A percentile compares a stretch with the other conserved stretches of the same genome.
These are phyloP conservation scores for Arthrobotrys sphaeroides DNA, from an alignment of 2,329 filamentous ascomycete genomes.

Conservation along the genomic window DNA sequence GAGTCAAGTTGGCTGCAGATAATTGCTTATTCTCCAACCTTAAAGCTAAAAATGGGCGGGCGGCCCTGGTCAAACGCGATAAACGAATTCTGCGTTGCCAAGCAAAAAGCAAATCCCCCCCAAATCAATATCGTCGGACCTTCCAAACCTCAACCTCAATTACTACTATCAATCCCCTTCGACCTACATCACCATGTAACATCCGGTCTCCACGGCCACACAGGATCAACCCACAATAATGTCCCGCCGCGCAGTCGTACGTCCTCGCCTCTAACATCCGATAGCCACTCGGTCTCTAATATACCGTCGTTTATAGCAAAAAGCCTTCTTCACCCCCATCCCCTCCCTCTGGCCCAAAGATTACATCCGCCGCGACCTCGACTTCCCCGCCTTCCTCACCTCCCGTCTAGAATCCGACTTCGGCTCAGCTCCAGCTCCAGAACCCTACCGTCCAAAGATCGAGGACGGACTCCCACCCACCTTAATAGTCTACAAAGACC, in stretches of 20 bases:
- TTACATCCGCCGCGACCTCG: constrained; percentile 70
- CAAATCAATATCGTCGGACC: not conserved
- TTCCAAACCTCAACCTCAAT: not conserved
- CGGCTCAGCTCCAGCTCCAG: constrained; percentile 36
- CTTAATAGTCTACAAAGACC: not conserved
- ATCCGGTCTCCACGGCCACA: not conserved
- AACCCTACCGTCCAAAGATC: constrained; percentile 16
- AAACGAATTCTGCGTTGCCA: constrained; percentile 22
- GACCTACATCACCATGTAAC: not conserved
- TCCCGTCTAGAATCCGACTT: constrained; percentile 63
- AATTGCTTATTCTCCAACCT: constrained; percentile 12
- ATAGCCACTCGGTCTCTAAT: not conserved
- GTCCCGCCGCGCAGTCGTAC: constrained; percentile 37
- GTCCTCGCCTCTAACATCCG: not conserved
- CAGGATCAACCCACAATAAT: not conserved
- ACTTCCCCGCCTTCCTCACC: constrained; percentile 69
- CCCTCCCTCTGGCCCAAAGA: constrained; percentile 72
- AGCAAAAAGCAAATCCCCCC: not conserved
- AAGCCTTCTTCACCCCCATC: constrained; percentile 63
- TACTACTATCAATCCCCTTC: not conserved
- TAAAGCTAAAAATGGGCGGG: constrained; percentile 53
- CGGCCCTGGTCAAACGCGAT: constrained; percentile 21
- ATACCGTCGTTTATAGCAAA: constrained; percentile 54
- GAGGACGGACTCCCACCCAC: constrained; percentile 21
- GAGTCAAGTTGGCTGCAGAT: not conserved